A percentile compares a stretch with the other conserved stretches of the same genome.
These are phyloP conservation scores for Daphne laureola DNA, from an alignment of 441 rosid genomes.

Conservation along the genomic window DNA sequence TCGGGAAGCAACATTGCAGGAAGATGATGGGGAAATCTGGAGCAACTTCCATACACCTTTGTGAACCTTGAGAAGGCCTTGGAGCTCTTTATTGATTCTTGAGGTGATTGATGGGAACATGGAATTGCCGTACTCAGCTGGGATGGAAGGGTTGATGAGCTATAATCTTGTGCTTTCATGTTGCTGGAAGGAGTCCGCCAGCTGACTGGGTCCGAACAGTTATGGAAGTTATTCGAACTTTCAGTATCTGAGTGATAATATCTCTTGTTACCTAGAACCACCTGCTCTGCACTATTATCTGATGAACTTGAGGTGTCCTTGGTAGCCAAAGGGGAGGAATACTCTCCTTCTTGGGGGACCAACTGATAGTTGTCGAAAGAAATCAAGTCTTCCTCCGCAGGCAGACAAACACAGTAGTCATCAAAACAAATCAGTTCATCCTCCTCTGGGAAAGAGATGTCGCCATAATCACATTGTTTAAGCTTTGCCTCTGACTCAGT, in stretches of 20 bases:
- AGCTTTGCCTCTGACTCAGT: slow-evolving; percentile 8
- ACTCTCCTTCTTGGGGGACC: slow-evolving; percentile 11
- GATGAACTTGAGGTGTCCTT: slow-evolving; percentile 6
- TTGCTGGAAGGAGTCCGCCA: slow-evolving; percentile 8
- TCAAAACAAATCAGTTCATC: slow-evolving; percentile 17
- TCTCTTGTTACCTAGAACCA: slow-evolving; percentile 8
- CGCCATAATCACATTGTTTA: slow-evolving; percentile 12
- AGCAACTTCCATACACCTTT: slow-evolving; percentile 8
- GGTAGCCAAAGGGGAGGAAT: slow-evolving; percentile 3
- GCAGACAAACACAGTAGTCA: slow-evolving; percentile 26
- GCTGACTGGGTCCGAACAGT: slow-evolving; percentile 6
- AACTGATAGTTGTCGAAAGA: slow-evolving; percentile 20
- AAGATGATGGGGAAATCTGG: background rate
- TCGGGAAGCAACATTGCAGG: slow-evolving; percentile 10
- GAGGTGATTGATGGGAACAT: slow-evolving; percentile 6
- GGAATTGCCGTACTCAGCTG: slow-evolving; percentile 12
- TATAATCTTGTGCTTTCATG: slow-evolving; percentile 3
- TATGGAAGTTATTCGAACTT: slow-evolving; percentile 7
- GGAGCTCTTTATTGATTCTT: slow-evolving; percentile 4
- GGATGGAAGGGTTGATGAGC: slow-evolving; percentile 9
- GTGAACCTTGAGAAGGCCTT: slow-evolving; percentile 4
- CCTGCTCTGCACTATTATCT: slow-evolving; percentile 4
- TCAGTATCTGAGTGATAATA: slow-evolving; percentile 8
- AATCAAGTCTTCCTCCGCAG: slow-evolving; percentile 40
- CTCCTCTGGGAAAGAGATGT: slow-evolving; percentile 34